A percentile compares a stretch with the other conserved stretches of the same genome.
phyloP scores from a whole-genome alignment of 2,329 filamentous ascomycete species.

The Simplicillium sp. region DNA sequence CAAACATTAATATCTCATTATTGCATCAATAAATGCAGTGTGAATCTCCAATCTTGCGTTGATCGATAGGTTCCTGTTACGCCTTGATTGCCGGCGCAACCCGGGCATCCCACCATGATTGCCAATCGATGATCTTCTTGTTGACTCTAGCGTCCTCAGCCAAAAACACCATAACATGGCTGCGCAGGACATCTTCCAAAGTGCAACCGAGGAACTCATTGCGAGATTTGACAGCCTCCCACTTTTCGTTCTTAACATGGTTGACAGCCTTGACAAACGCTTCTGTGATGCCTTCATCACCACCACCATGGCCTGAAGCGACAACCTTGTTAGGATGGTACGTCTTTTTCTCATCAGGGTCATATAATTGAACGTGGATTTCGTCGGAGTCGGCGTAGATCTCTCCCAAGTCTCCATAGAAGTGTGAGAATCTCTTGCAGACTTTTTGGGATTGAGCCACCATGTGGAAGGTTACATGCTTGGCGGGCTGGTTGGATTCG shows the following conservation, averaged over 20 bases:
- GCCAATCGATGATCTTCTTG: conserved; percentile 65
- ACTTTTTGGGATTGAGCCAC: conserved; percentile 80
- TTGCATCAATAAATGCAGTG: conserved; percentile 1
- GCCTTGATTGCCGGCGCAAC: conserved; percentile 14
- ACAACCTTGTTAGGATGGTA: conserved; percentile 22
- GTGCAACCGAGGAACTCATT: conserved; percentile 68
- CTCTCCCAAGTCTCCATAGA: conserved; percentile 83
- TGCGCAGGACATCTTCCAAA: conserved; percentile 77
- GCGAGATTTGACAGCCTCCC: conserved; percentile 64
- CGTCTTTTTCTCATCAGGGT: conserved; percentile 21
- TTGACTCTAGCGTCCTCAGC: conserved; percentile 75
- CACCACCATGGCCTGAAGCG: conserved; percentile 26
- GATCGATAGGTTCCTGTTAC: background rate
- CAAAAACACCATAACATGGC: conserved; percentile 88
- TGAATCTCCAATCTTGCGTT: background rate
- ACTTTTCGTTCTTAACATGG: conserved; percentile 61
- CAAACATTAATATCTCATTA: background rate
- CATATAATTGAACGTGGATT: conserved; percentile 62
- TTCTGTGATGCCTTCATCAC: conserved; percentile 51
- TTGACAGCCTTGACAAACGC: conserved; percentile 80
- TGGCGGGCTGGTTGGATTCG: conserved; percentile 56
- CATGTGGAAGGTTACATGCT: conserved; percentile 91
- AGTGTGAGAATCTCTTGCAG: conserved; percentile 73
- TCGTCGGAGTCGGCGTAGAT: conserved; percentile 72
- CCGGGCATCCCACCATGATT: conserved; percentile 57